Evolutionary conservation across 805 yeast genomes (phyloP), one percentile per base, ranked within the genome.

Genomic region (Zygoascus tannicola): DNA sequence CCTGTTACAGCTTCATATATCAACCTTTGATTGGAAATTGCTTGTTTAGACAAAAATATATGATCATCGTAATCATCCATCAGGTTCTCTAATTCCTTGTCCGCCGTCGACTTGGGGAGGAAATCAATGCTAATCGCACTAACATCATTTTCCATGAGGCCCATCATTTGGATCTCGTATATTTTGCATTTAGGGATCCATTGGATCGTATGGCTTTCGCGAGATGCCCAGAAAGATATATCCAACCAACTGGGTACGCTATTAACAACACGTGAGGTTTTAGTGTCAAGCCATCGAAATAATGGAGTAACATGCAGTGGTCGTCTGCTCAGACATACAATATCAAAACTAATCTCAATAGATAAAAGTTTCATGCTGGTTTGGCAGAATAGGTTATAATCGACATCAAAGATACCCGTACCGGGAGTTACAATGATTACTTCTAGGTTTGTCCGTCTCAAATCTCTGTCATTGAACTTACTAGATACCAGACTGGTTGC

Each of bases 161-260:
- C 97, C 94, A 90, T 90, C 97, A 92, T 92, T 60, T 92, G 97
- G 16, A 92, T 64, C 56, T 90, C 97, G 60, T 92, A 90, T 41
- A 92, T 88, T 55, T 85, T 86, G 62, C 97, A 87, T 30, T 92
- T 69, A 0, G 98, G 97, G n/a, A 81, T 74, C 97, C 97, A 90
- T 52, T 63, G 61, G 58, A 67, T 45, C 54, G 57, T 32, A 63
- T 57, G 51, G 40, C 67, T 65, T 22, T 69, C 67, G 2, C 71
- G 60, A 40, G 81, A 85, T 43, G 74, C 77, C 84, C 94, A 92
- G 56, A 83, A 92, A 0, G 95, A 87, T 12, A 88, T 81, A 58
- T 94, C 96, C 55, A 92, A 75, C 97, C 98, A 92, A 39, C 84
- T 81, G 1, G 99, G 98, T 8, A 87, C 82, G 58, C 94, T 82